phyloP scores from a whole-genome alignment of 1,284 basidiomycete genomes.

The Albatrellus sp. region DNA sequence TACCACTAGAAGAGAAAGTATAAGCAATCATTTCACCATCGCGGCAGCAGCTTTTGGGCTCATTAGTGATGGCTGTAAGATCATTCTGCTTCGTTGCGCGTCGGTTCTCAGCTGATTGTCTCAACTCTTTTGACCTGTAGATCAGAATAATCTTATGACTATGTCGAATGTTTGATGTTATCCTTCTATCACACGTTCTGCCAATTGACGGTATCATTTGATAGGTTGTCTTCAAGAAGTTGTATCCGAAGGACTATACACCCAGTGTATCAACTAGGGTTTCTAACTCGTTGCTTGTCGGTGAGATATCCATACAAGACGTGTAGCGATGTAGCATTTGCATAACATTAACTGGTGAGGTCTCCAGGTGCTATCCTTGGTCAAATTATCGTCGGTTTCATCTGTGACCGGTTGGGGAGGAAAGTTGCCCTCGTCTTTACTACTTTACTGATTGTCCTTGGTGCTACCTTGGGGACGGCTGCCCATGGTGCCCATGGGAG shows the following conservation, averaged over 20 bases:
- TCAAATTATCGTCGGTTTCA: constrained; percentile 53
- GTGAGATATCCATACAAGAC: constrained; percentile 21
- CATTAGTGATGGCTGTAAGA: constrained; percentile 59
- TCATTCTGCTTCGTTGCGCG: neutral
- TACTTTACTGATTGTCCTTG: constrained; percentile 59
- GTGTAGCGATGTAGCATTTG: neutral
- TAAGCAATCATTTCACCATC: constrained; percentile 52
- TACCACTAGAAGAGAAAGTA: constrained; percentile 20
- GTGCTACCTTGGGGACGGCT: constrained; percentile 60
- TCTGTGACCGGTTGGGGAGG: constrained; percentile 63
- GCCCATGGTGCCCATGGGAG: constrained; percentile 54
- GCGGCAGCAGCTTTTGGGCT: constrained; percentile 53
- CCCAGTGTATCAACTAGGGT: constrained; percentile 53
- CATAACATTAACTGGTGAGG: neutral
- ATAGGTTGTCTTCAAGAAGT: constrained; percentile 48
- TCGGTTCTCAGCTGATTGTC: constrained; percentile 1
- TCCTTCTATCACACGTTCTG: constrained; percentile 1
- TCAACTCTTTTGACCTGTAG: constrained; percentile 19
- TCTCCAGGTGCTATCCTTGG: constrained; percentile 50
- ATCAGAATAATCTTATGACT: constrained; percentile 61
- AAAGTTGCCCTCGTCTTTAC: constrained; percentile 63
- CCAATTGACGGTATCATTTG: constrained; percentile 1
- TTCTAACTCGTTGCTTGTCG: constrained; percentile 64
- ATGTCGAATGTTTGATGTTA: constrained; percentile 38
- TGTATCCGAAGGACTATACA: constrained; percentile 52